Evolutionary conservation across 2,329 filamentous ascomycete species (phyloP), one percentile per base, ranked within the genome.

Genomic region (Trichophyton verrucosum): DNA sequence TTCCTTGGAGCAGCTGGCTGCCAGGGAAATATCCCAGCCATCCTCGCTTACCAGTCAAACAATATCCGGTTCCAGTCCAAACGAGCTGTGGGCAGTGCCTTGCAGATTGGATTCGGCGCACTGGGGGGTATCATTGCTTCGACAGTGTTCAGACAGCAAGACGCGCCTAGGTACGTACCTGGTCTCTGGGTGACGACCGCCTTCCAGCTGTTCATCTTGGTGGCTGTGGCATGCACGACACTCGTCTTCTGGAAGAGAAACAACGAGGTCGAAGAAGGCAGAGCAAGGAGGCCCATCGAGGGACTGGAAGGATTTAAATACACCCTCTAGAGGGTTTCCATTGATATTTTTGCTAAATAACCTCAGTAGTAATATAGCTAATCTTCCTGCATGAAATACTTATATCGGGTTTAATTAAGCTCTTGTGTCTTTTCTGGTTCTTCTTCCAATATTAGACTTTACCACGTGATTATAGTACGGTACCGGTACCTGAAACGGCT

Each of bases 41-140:
- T 66, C 7, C 68, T 73, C 60, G 68, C 71, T 4, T 72, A 71
- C 55, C 56, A 71, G 63, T 66, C 69, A 11, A 73, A 72, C 61
- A 71, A 73, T 57, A 70, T 71, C 57, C 66, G 68, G 11, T 91
- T 68, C 82, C 86, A 91, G 75, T 91, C 87, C 86, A 91, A 91
- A 77, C 82, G 88, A 49, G 87, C 87, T 0, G 85, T 91, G 66
- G 86, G 83, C 70, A 86, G 82, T 61, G 86, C 88, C 3, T 85
- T 85, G 0, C 80, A 90, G 4, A 86, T 91, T 3, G 86, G 85
- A 1, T 84, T 87, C 55, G 87, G 87, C 3, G 87, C 86, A 1
- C 76, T 91, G 17, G 88, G 88, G 27, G 87, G 88, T 30, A 91
- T 91, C 63, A 80, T 82, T 0, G 87, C 86, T 15, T 82, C 81